Conservation (phyloP, 23 red algal genomes). For the Agarophyton chilense region DNA sequence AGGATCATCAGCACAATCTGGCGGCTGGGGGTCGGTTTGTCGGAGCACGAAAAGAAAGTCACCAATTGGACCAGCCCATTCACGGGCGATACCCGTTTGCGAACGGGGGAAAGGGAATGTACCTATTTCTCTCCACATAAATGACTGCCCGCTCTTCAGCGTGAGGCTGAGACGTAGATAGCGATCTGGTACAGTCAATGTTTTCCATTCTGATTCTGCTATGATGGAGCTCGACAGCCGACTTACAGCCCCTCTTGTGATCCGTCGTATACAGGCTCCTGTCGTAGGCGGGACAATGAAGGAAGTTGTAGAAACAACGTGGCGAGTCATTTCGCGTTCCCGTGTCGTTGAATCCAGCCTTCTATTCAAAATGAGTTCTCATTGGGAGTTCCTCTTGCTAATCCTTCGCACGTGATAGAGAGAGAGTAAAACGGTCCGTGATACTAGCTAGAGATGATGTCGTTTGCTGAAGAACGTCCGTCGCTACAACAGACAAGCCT, state of each 20-base stretch:
- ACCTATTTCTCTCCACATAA: conserved; percentile 61
- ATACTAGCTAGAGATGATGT: no score
- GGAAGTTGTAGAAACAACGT: background rate
- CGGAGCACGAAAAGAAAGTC: conserved; percentile 1
- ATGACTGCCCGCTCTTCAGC: conserved; percentile 75
- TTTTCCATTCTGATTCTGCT: conserved; percentile 23
- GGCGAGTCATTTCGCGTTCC: background rate
- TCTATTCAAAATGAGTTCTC: no score
- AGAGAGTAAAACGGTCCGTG: no score
- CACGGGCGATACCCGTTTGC: background rate
- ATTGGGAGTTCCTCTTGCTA: background rate
- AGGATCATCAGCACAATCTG: conserved; percentile 7
- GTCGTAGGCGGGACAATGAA: background rate
- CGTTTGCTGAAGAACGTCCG: no score
- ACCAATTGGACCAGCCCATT: conserved; percentile 41
- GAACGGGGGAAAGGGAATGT: conserved; percentile 15
- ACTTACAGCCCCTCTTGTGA: background rate
- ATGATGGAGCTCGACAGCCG: background rate
- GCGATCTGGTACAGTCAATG: conserved; percentile 29
- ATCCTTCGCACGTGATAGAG: background rate
- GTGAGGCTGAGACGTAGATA: conserved; percentile 51
- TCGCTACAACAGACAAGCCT: no score
- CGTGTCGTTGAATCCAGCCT: background rate
- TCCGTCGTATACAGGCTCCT: background rate
- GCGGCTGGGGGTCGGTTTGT: background rate